Base-by-base conservation (phyloP, 331 rosid genomes). In the Spiraea crenata region DNA sequence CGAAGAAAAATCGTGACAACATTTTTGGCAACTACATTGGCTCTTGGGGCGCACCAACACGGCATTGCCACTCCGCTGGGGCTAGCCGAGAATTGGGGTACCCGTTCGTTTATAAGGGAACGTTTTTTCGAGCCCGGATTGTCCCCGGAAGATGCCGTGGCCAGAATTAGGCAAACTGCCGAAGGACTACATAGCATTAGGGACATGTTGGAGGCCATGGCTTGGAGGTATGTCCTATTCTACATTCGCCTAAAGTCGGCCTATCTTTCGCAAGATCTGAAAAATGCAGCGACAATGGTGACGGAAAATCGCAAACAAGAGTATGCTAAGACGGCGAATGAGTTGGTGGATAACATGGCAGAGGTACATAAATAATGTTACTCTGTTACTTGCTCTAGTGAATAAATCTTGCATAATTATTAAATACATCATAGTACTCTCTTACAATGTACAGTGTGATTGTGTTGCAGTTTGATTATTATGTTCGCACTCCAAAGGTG, bases 191-290 rank as follows among this genome's bases (percentile, higher is more conserved):
- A 87, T 35, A 80, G 88, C 75, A 82, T 93, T 2, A 84, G 98
- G 74, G 95, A 93, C 47, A 87, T 84, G 86, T 66, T 93, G 77
- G 99, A 93, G 54, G 85, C 78, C 41, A 85, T 89, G 95, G 78
- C 97, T 14, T 93, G 99, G 99, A 90, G 97, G 82, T 93, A 93
- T 44, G 89, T 90, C 42, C 59, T 93, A 44, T 93, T 91, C 67
- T 90, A 93, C 75, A 85, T 93, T 20, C 79, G 99, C 0, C 65
- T 90, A 0, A 93, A 93, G 57, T 82, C 87, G 69, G 83, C 92
- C 0, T 90, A 93, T 78, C 97, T 93, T 45, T 83, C 82, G 14
- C 96, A 84, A 69, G 99, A 93, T 74, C 62, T 93, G 81, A 89
- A 86, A 67, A 90, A 82, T 50, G 99, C 92, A 14, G 57, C 83